These are phyloP conservation scores for Globisporangium sylvaticum DNA, from an alignment of 352 stramenopile species.

Conservation along the genomic window DNA sequence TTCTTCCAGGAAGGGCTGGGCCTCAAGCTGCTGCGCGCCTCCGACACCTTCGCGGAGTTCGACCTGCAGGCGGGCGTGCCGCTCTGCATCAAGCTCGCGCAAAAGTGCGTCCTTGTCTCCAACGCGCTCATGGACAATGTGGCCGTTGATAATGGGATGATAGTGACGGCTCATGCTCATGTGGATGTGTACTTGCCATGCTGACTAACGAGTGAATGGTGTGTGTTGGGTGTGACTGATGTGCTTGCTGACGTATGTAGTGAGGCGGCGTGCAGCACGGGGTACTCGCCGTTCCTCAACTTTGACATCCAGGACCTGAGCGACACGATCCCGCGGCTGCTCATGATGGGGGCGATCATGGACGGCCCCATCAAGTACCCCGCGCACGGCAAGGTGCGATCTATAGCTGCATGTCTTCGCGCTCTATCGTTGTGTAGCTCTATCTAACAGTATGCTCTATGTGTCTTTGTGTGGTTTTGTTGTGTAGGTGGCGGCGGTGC, in stretches of 20 bases:
- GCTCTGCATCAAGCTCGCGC: slow-evolving; percentile 78
- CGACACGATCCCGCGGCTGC: slow-evolving; percentile 76
- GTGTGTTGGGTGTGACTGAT: neutral
- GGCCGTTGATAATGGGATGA: too few relatives aligned
- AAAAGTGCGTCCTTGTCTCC: slow-evolving; percentile 37
- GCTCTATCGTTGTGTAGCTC: neutral
- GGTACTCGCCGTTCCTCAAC: slow-evolving; percentile 90
- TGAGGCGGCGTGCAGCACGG: slow-evolving; percentile 77
- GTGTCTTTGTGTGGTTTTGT: neutral
- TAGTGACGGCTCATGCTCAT: neutral
- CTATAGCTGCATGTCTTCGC: neutral
- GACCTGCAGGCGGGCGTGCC: slow-evolving; percentile 54
- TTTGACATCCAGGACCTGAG: slow-evolving; percentile 89
- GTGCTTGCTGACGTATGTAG: slow-evolving; percentile 18
- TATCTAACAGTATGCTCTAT: too few relatives aligned
- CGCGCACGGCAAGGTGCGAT: slow-evolving; percentile 74
- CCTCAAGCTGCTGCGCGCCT: slow-evolving; percentile 67
- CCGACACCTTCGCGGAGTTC: slow-evolving; percentile 82
- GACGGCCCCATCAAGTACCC: slow-evolving; percentile 92
- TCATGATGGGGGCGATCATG: slow-evolving; percentile 87
- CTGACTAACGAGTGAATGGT: neutral
- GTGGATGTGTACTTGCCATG: neutral
- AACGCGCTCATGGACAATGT: neutral
- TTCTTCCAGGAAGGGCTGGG: slow-evolving; percentile 86
- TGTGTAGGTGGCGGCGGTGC: slow-evolving; percentile 73